These are phyloP conservation scores for Hypomontagnella submonticulosa DNA, from an alignment of 495 filamentous ascomycete genomes.

Conservation along the genomic window DNA sequence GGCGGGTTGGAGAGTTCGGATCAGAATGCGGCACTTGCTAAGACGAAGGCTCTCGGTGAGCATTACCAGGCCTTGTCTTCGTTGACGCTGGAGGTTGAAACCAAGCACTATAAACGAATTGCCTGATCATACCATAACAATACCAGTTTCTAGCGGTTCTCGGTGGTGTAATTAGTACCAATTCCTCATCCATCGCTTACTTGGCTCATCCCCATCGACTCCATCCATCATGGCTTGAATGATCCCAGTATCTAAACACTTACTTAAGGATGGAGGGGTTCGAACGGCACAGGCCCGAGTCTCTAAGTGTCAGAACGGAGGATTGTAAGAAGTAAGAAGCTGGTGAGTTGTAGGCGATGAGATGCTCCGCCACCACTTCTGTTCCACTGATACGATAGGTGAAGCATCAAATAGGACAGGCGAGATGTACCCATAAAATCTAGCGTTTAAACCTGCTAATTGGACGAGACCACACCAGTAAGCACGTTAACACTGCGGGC, in stretches of 20 bases:
- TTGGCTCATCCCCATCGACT: neutral
- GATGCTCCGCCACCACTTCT: slow-evolving; percentile 29
- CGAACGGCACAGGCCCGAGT: too few species aligned
- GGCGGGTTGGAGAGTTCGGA: slow-evolving; percentile 9
- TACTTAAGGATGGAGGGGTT: neutral
- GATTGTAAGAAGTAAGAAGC: neutral
- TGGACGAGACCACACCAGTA: slow-evolving; percentile 1
- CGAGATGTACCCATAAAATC: neutral
- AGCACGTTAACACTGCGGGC: neutral
- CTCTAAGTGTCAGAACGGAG: neutral
- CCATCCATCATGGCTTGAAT: neutral
- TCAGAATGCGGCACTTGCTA: neutral
- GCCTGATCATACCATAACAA: neutral
- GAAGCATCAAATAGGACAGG: too few species aligned
- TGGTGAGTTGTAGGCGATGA: neutral
- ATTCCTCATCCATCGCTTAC: slow-evolving; percentile 5
- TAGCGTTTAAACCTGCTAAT: slow-evolving; percentile 11
- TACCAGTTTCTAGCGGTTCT: too few species aligned
- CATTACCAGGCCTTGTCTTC: neutral
- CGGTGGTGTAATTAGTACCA: neutral
- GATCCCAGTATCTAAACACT: neutral
- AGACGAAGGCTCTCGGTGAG: neutral
- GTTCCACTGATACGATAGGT: too few species aligned
- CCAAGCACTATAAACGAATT: slow-evolving; percentile 19
- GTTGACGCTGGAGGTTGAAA: slow-evolving; percentile 8